These are phyloP conservation scores for Colletotrichum sp. DNA, from an alignment of 2,329 filamentous ascomycete species.

Conservation along the genomic window DNA sequence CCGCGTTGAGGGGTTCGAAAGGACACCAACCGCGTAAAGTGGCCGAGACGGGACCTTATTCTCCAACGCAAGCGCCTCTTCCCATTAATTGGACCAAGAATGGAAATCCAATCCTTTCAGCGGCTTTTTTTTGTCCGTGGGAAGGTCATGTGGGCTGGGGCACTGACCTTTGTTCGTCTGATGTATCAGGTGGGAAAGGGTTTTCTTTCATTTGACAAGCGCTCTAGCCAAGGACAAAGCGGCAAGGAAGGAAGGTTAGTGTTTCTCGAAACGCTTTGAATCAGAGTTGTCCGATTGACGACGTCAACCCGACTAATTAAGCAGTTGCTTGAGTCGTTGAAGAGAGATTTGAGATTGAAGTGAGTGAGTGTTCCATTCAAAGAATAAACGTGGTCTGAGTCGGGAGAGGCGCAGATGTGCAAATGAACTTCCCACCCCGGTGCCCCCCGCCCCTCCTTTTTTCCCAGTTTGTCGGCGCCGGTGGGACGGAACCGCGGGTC, in stretches of 20 bases:
- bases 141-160: neutral
- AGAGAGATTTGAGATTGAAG: neutral
- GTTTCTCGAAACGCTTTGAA: neutral
- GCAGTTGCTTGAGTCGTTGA: neutral
- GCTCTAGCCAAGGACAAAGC: neutral
- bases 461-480: neutral
- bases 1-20: slow-evolving; percentile 1
- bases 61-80: neutral
- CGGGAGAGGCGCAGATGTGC: neutral
- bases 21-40: slow-evolving; percentile 5
- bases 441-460: neutral
- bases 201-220: neutral
- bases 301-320: neutral
- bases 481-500: slow-evolving; percentile 3
- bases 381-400: neutral
- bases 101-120: neutral
- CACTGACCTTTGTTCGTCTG: slow-evolving; percentile 18
- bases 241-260: neutral
- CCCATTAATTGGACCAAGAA: neutral
- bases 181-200: slow-evolving; percentile 11
- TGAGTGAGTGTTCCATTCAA: neutral
- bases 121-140: neutral
- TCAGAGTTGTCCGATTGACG: neutral
- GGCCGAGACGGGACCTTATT: neutral
- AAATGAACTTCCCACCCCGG: neutral